phyloP scores from a whole-genome alignment of 352 stramenopile genomes.

The Globisporangium emineosum region DNA sequence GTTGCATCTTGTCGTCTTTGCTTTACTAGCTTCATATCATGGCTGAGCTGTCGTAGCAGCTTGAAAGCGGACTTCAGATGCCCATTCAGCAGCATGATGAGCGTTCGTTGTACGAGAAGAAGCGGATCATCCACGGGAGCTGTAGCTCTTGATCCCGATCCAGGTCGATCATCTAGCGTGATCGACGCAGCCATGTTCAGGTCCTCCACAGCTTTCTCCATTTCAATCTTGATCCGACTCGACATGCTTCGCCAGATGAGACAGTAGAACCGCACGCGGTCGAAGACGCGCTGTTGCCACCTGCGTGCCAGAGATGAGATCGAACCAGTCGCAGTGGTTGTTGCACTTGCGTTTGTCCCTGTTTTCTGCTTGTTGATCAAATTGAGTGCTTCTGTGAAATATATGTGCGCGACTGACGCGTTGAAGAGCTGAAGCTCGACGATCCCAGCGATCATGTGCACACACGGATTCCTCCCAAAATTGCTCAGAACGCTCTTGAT shows the following conservation, averaged over 20 bases:
- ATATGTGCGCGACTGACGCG: conserved; percentile 26
- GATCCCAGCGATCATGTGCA: conserved; percentile 49
- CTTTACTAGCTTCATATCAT: neutral
- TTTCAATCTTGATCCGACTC: conserved; percentile 42
- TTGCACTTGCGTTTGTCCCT: neutral
- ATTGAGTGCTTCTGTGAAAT: conserved; percentile 42
- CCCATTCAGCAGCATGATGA: conserved; percentile 57
- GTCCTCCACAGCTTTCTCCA: conserved; percentile 47
- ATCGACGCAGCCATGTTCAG: conserved; percentile 42
- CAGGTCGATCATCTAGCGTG: conserved; percentile 19
- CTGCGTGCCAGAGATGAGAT: conserved; percentile 21
- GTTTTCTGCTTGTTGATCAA: conserved; percentile 21
- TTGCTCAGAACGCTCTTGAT: conserved; percentile 21
- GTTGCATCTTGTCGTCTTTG: conserved; percentile 4
- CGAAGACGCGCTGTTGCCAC: conserved; percentile 36
- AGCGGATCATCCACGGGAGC: conserved; percentile 23
- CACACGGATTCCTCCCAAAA: conserved; percentile 30
- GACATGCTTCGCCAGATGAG: conserved; percentile 48
- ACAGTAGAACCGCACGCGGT: conserved; percentile 49
- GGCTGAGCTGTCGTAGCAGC: conserved; percentile 36
- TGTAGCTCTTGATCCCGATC: neutral
- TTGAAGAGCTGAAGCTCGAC: conserved; percentile 52
- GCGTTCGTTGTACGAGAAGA: conserved; percentile 37
- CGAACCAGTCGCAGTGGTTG: neutral
- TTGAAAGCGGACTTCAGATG: conserved; percentile 52